These are phyloP conservation scores for Trametes gibbosa DNA, from an alignment of 768 basidiomycete genomes.

Conservation along the genomic window DNA sequence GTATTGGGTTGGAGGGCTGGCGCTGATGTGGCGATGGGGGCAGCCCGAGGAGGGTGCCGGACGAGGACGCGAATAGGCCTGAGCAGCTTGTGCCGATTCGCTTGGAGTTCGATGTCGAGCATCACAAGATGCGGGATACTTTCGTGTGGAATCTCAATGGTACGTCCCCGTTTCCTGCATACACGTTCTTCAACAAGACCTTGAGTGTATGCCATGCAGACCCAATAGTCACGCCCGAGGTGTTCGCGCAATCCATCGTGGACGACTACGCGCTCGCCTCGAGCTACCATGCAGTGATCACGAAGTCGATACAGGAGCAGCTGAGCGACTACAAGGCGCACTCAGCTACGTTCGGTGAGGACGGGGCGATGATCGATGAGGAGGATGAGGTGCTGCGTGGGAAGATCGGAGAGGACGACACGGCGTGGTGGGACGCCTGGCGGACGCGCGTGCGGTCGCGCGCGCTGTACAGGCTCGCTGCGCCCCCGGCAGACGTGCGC, in stretches of 20 bases:
- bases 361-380: slow-evolving; percentile 40
- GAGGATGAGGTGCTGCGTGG: slow-evolving; percentile 39
- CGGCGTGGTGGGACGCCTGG: slow-evolving; percentile 73
- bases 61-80: slow-evolving; percentile 54
- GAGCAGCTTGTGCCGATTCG: slow-evolving; percentile 93
- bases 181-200: too few relatives aligned
- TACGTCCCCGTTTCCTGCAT: slow-evolving; percentile 40
- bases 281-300: slow-evolving; percentile 63
- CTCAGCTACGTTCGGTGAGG: slow-evolving; percentile 43
- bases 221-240: slow-evolving; percentile 82
- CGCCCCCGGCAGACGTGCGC: slow-evolving; percentile 27
- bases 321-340: slow-evolving; percentile 77
- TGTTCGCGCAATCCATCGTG: slow-evolving; percentile 85
- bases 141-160: slow-evolving; percentile 97
- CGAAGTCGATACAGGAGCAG: slow-evolving; percentile 86
- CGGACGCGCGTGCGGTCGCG: slow-evolving; percentile 49
- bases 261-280: slow-evolving; percentile 84
- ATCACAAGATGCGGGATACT: slow-evolving; percentile 90
- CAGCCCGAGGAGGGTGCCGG: slow-evolving; percentile 60
- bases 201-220: slow-evolving; percentile 45
- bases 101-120: slow-evolving; percentile 95
- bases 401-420: slow-evolving; percentile 45
- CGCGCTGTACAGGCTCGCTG: slow-evolving; percentile 32
- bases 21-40: background rate
- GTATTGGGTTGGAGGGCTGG: background rate